Percentiles rank a stretch among this genome's conserved stretches.
Conservation (phyloP, 768 basidiomycete genomes). For the Favolaschia claudopus region DNA sequence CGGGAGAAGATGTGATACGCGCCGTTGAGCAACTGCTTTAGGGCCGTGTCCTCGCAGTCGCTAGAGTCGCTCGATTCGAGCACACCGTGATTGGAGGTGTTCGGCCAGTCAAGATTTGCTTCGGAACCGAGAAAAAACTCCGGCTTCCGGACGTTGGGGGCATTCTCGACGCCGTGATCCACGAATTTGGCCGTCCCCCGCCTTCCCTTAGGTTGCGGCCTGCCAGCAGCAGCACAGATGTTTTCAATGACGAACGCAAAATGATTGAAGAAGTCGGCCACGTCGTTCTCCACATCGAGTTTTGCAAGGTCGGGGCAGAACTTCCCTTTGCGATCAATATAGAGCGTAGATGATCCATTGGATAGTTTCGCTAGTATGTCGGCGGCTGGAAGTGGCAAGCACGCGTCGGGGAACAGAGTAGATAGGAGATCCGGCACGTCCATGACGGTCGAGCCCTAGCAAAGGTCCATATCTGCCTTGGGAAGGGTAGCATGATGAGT, state of each 20-base stretch:
- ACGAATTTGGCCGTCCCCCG: background rate
- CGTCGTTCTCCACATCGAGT: background rate
- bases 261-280: background rate
- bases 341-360: background rate
- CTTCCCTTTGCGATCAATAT: background rate
- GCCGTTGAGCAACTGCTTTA: background rate
- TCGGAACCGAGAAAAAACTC: background rate
- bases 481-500: too few species aligned
- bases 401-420: background rate
- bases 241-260: background rate
- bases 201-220: background rate
- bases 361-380: background rate
- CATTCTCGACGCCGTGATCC: background rate
- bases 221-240: background rate
- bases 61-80: background rate
- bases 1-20: background rate
- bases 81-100: background rate
- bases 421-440: background rate
- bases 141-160: background rate
- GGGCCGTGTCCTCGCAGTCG: too few species aligned
- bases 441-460: too few species aligned
- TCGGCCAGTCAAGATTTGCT: background rate
- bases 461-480: too few species aligned
- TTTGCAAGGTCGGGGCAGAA: background rate
- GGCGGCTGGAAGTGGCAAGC: background rate